Base-by-base conservation (phyloP, 2,329 filamentous ascomycete genomes). In the Trichophyton mentagrophytes region DNA sequence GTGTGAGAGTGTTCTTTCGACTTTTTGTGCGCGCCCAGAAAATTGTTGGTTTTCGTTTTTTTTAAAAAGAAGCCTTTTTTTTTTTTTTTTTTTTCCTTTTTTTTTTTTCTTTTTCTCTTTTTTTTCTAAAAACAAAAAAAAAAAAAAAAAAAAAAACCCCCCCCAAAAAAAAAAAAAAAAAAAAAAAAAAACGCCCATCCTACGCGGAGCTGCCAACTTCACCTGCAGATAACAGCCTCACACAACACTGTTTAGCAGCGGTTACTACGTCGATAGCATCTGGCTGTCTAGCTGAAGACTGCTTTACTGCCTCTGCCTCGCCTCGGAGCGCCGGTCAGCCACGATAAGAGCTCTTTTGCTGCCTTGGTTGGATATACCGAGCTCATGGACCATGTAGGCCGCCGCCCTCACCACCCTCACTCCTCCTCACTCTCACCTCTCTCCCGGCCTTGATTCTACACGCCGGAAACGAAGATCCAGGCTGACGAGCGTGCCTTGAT, bases 401-500 rank as follows among this genome's bases (percentile, higher is more conserved):
- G 11, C 11, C 27, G 33, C 33, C 33, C 33, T 38, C 33, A 38
- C 33, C 33, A 38, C 33, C 33, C 33, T 38, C 33, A 38, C 33
- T 38, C 33, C 3, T 44, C 40, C 3, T n/a, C 40, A 17, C 17
- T 17, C 40, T 44, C 40, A 7, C 40, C n/a, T 15, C 40, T 17
- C 40, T 44, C n/a, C 40, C 40, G 40, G 40, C 40, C 7, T 2
- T 44, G 40, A 44, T n/a, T 6, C 6, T n/a, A 8, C n/a, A 22
- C 38, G 53, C 36, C 22, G 57, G 25, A 46, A 49, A 20, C 20
- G 20, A 20, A 17, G 40, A 49, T 9, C 17, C 17, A 36, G 36
- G 49, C 46, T 60, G 42, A 61, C 53, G 38, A 73, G 64, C 72
- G 67, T 62, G 70, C 60, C 62, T 17, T 53, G 44, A 33, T 44